phyloP scores from a whole-genome alignment of 495 filamentous ascomycete species.

The Neurospora sp. region DNA sequence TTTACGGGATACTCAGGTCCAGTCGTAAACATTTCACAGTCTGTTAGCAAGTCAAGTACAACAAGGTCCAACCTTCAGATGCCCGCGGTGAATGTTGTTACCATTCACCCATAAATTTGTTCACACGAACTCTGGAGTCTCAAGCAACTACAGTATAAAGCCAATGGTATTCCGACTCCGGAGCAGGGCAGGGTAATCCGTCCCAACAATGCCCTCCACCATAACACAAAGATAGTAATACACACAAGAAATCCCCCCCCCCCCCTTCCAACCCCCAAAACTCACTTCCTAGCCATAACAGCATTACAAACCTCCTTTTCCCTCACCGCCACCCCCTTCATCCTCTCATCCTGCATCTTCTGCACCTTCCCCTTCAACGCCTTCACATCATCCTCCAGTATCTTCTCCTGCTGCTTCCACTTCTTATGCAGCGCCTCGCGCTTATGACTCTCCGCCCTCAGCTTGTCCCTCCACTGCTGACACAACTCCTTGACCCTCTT shows the following conservation, averaged over 20 bases:
- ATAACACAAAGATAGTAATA: neutral
- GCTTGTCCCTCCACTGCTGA: conserved; percentile 50
- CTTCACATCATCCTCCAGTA: conserved; percentile 57
- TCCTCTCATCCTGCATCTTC: conserved; percentile 61
- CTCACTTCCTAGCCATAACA: conserved; percentile 11
- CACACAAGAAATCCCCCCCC: too few relatives aligned
- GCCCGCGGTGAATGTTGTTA: too few relatives aligned
- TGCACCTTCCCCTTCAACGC: conserved; percentile 61
- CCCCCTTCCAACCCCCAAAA: neutral
- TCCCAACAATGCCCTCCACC: too few relatives aligned
- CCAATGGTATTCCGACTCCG: neutral
- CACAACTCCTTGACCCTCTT: conserved; percentile 44
- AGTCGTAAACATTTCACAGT: too few relatives aligned
- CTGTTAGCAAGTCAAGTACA: too few relatives aligned
- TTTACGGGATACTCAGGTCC: too few relatives aligned
- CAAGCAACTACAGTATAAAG: neutral
- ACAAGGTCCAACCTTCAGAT: too few relatives aligned
- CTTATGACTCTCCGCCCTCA: conserved; percentile 44
- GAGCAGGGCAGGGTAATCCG: too few relatives aligned
- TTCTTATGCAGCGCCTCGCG: conserved; percentile 55
- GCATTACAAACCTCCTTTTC: conserved; percentile 56
- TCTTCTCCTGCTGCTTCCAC: conserved; percentile 47
- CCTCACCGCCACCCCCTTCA: conserved; percentile 54
- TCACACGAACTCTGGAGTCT: neutral
- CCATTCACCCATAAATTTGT: too few relatives aligned